A percentile compares a stretch with the other conserved stretches of the same genome.
phyloP scores from a whole-genome alignment of 495 filamentous ascomycete species.

The Cercophora newfieldiana region DNA sequence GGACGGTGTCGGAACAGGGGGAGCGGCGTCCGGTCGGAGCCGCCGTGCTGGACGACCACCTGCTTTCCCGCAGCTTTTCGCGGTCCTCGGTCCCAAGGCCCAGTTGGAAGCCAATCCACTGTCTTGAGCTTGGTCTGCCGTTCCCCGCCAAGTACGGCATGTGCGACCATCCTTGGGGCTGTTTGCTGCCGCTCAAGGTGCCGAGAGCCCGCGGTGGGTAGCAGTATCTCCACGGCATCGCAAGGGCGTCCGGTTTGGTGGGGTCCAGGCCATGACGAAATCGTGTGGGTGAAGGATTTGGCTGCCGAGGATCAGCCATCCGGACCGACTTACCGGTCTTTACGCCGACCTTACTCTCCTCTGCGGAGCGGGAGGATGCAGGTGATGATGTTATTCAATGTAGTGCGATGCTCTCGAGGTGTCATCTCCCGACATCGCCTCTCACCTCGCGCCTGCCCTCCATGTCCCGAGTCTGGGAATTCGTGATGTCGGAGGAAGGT shows the following conservation, averaged over 20 bases:
- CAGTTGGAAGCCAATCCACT: not conserved
- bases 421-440: not conserved
- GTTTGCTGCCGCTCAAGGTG: not conserved
- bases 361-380: not conserved
- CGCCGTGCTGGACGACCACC: not conserved
- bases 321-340: not conserved
- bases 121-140: not conserved
- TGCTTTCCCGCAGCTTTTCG: not conserved
- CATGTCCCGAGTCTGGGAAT: not conserved
- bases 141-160: not conserved
- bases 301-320: slow-evolving; percentile 6
- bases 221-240: not conserved
- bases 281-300: not conserved
- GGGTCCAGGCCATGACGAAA: not conserved
- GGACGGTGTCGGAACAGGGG: not conserved
- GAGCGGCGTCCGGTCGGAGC: not conserved
- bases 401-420: not conserved
- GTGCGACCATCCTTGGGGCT: not conserved
- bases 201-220: not conserved
- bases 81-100: too few species aligned
- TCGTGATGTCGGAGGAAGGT: not conserved
- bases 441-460: not conserved
- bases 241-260: not conserved
- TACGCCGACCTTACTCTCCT: not conserved
- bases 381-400: not conserved